Evolutionary conservation across 2,329 filamentous ascomycete genomes (phyloP).

Genomic region (Chaetomium strumarium): DNA sequence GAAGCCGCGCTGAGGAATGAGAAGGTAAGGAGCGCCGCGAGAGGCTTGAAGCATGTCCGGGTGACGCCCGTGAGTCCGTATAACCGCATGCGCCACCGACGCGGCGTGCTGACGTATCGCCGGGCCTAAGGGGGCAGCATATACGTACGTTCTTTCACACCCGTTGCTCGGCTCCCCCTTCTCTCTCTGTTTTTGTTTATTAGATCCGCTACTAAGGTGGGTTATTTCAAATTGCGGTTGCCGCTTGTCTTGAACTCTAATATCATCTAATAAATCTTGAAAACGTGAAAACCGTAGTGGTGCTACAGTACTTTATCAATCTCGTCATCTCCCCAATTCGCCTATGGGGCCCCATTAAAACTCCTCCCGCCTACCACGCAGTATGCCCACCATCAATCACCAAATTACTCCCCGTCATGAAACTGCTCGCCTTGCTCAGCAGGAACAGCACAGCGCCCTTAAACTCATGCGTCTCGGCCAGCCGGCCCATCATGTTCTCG

Average conservation of each 20-base stretch:
- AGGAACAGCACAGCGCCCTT: constrained; percentile 64
- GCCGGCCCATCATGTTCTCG: constrained; percentile 77
- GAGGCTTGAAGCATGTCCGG: background rate
- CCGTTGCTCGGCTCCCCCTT: background rate
- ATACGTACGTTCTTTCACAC: background rate
- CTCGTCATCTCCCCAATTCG: no score
- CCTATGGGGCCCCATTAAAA: no score
- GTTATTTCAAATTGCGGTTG: no score
- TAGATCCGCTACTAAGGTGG: no score
- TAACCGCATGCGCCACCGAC: no score
- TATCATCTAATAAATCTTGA: no score
- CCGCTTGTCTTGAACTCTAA: no score
- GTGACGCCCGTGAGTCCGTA: background rate
- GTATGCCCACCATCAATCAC: constrained; percentile 66
- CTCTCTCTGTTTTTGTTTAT: no score
- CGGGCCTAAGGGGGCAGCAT: background rate
- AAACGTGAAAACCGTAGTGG: no score
- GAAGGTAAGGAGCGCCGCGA: background rate
- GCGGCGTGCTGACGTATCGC: no score
- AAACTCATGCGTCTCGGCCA: constrained; percentile 64
- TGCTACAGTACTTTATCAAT: no score
- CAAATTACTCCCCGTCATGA: constrained; percentile 64
- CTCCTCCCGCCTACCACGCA: constrained; percentile 49
- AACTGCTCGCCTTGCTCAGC: constrained; percentile 59
- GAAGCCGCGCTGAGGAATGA: background rate